Conservation (phyloP, 2,329 filamentous ascomycete species). For the Calycina herbarum region DNA sequence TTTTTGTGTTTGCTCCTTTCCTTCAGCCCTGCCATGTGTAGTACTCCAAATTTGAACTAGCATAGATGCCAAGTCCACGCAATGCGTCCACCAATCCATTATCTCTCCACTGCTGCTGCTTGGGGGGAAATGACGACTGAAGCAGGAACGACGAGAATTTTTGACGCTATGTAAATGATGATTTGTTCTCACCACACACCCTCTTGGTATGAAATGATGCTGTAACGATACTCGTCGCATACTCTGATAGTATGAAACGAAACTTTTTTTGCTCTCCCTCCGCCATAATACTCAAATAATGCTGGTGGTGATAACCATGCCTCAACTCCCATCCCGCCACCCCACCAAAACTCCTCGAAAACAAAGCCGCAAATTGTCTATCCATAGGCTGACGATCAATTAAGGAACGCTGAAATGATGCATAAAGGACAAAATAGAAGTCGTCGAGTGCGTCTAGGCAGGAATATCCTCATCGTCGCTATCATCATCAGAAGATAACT, state of each 20-base stretch:
- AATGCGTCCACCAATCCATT: too few species aligned
- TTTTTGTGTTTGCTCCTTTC: too few species aligned
- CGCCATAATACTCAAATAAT: background rate
- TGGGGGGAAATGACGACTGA: too few species aligned
- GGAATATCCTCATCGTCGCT: constrained; percentile 3
- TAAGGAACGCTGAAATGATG: background rate
- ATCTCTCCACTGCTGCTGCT: too few species aligned
- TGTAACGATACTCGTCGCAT: background rate
- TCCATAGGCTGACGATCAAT: background rate
- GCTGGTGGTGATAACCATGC: background rate
- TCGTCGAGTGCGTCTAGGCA: background rate
- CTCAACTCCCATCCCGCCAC: background rate
- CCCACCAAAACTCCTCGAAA: background rate
- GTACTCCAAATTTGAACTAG: too few species aligned
- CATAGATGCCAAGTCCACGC: too few species aligned
- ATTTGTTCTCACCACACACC: background rate
- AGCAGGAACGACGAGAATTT: too few species aligned
- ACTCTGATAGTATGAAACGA: background rate
- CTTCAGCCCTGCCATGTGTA: too few species aligned
- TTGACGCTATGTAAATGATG: background rate
- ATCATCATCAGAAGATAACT: background rate
- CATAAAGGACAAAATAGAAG: background rate
- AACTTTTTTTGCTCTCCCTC: background rate
- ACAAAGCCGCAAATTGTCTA: background rate
- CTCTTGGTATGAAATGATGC: background rate